Evolutionary conservation across 345 rosid species (phyloP).

Genomic region (Sisymbrium altissimum): DNA sequence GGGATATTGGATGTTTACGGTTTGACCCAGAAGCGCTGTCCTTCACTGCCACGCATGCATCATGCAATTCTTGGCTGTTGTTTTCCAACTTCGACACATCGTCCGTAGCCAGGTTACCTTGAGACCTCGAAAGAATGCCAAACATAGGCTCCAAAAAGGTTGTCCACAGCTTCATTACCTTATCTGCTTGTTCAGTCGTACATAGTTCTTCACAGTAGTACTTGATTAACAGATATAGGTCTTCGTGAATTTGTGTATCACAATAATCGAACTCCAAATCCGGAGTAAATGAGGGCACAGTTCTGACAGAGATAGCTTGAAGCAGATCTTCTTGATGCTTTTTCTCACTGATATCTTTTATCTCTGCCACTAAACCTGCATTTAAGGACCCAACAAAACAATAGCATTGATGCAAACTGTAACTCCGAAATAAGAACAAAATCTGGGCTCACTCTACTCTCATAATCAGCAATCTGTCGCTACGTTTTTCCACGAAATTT

Average conservation of each 20-base stretch:
- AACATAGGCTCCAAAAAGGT: conserved; percentile 88
- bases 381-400: conserved; percentile 8
- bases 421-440: not conserved
- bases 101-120: conserved; percentile 62
- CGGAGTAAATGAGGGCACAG: conserved; percentile 53
- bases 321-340: conserved; percentile 74
- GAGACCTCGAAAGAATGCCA: conserved; percentile 70
- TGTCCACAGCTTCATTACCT: conserved; percentile 84
- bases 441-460: not conserved
- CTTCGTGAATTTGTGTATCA: conserved; percentile 82
- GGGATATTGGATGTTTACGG: conserved; percentile 47
- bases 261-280: conserved; percentile 74
- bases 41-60: conserved; percentile 49
- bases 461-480: not conserved
- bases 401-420: conserved; percentile 6
- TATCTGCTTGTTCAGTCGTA: conserved; percentile 77
- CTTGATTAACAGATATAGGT: conserved; percentile 78
- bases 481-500: not conserved
- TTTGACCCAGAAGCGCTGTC: conserved; percentile 38
- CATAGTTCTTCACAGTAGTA: conserved; percentile 87
- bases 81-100: conserved; percentile 56
- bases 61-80: conserved; percentile 38
- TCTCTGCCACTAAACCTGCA: conserved; percentile 82
- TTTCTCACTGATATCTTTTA: conserved; percentile 87
- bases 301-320: conserved; percentile 75